Evolutionary conservation across 129 eudicot genomes (phyloP).

Genomic region (Glebionis coronaria): DNA sequence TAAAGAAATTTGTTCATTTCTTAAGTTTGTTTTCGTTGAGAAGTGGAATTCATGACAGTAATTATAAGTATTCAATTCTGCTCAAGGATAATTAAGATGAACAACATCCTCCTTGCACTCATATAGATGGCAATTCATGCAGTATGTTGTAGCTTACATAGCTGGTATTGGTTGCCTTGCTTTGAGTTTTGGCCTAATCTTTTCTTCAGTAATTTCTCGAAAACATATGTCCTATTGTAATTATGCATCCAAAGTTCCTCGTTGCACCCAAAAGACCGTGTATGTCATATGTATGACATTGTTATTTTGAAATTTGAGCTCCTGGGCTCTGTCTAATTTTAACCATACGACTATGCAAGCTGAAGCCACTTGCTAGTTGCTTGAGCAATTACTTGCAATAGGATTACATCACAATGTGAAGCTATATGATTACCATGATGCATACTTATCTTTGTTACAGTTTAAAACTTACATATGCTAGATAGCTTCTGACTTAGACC

Average conservation of each 20-base stretch:
- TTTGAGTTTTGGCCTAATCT: background rate
- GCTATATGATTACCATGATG: background rate
- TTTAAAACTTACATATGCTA: background rate
- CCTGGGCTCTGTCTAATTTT: background rate
- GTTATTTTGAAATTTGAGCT: background rate
- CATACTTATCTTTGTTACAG: background rate
- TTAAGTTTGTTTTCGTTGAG: background rate
- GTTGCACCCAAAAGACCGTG: background rate
- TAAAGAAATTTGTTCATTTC: constrained; percentile 4
- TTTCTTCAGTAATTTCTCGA: background rate
- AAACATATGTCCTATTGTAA: background rate
- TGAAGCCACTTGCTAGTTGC: background rate
- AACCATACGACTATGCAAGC: background rate
- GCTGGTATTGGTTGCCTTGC: background rate
- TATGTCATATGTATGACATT: background rate
- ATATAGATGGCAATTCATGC: background rate
- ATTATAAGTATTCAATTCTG: background rate
- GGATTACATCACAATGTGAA: constrained; percentile 2
- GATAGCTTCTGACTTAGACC: background rate
- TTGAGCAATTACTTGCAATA: background rate
- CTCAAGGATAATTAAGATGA: background rate
- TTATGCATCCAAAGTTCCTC: constrained; percentile 2
- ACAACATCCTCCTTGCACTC: background rate
- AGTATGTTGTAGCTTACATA: background rate
- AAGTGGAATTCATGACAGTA: background rate